Evolutionary conservation across 495 filamentous ascomycete species (phyloP).

Genomic region (Platismatia glauca): DNA sequence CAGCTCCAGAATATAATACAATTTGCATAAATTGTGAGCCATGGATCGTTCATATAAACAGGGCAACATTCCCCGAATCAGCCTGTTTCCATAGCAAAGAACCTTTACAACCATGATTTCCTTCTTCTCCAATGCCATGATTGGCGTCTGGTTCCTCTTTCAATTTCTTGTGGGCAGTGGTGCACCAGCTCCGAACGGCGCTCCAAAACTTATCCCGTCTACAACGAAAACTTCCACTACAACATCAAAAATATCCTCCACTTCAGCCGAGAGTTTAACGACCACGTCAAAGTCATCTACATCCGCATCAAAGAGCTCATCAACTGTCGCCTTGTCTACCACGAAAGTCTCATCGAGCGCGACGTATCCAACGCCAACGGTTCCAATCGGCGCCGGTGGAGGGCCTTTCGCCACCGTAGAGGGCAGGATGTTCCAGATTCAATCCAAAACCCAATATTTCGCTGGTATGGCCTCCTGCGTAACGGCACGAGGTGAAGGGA

Average conservation of each 20-base stretch:
- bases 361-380: constrained; percentile 12
- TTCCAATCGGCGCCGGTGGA: constrained; percentile 12
- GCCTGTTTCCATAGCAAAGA: background rate
- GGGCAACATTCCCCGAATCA: background rate
- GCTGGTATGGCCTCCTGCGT: constrained; percentile 13
- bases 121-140: background rate
- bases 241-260: background rate
- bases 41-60: background rate
- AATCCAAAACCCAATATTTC: constrained; percentile 24
- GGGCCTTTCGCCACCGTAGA: constrained; percentile 11
- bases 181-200: background rate
- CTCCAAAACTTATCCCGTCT: background rate
- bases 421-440: constrained; percentile 21
- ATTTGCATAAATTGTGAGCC: background rate
- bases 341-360: background rate
- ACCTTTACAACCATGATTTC: constrained; percentile 1
- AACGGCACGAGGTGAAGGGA: background rate
- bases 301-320: background rate
- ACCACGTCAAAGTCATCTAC: constrained; percentile 2
- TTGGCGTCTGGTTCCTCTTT: background rate
- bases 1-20: background rate
- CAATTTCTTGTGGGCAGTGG: background rate
- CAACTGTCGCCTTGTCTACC: background rate
- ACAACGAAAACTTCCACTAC: background rate
- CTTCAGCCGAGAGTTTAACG: background rate